A percentile compares a stretch with the other conserved stretches of the same genome.
phyloP scores from a whole-genome alignment of 2,329 filamentous ascomycete genomes.

The Penicillium sp. region DNA sequence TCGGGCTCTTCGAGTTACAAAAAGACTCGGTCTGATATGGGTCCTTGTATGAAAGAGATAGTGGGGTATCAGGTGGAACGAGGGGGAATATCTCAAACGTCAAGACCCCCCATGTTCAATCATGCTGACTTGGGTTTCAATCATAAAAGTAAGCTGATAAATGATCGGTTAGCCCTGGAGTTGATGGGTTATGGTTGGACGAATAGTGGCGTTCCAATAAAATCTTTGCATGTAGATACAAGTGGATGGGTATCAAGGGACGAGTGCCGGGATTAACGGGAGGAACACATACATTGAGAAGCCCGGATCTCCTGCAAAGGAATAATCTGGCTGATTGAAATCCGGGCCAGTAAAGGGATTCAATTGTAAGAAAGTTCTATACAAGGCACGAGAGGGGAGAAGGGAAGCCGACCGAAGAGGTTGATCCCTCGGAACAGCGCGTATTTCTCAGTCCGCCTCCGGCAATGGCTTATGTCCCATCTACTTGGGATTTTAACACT shows the following conservation, averaged over 20 bases:
- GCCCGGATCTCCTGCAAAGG: slow-evolving; percentile 7
- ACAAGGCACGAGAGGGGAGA: not conserved
- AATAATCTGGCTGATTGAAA: slow-evolving; percentile 3
- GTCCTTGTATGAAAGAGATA: not conserved
- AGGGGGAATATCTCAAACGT: not conserved
- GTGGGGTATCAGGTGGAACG: not conserved
- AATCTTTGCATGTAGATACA: slow-evolving; percentile 13
- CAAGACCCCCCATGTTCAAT: slow-evolving; percentile 4
- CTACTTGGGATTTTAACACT: not conserved
- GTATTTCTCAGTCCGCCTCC: slow-evolving; percentile 36
- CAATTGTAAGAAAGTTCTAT: not conserved
- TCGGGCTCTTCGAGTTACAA: not conserved
- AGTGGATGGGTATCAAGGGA: not conserved
- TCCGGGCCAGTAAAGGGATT: slow-evolving; percentile 4
- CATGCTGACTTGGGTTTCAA: slow-evolving; percentile 1
- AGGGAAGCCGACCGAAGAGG: not conserved
- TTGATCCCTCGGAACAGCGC: slow-evolving; percentile 25
- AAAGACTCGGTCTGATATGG: not conserved
- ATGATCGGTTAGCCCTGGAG: not conserved
- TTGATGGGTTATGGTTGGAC: not conserved
- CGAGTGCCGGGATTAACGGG: not conserved
- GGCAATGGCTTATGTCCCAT: not conserved
- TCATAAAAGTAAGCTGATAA: not conserved
- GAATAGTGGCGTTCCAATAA: not conserved
- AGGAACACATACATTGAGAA: slow-evolving; percentile 10